Evolutionary conservation across 1,139 yeast genomes (phyloP), one percentile per base, ranked within the genome.

Genomic region (Debaryomyces udenii): DNA sequence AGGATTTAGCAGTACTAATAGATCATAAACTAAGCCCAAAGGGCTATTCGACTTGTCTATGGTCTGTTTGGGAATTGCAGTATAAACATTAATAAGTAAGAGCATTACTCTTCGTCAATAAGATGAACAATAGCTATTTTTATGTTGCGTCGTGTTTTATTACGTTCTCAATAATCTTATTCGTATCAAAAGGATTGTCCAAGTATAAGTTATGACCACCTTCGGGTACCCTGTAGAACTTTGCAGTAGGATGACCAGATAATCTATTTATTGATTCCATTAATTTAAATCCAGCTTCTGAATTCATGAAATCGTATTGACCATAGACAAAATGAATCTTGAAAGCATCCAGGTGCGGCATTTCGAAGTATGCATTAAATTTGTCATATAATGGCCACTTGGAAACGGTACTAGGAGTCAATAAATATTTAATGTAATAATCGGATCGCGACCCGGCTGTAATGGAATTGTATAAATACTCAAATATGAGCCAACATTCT

Each of bases 261-360:
- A 43, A 37, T 6, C 48, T 37, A 32, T 68, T 61, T 41, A 81
- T 59, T 28, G 61, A 50, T 20, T 69, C 53, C 2, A 66, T 70
- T 35, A 81, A 79, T 42, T 76, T 73, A 7, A 63, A 53, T 0
- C 96, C 96, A 0, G 94, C 93, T 37, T 75, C 78, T 2, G 77
- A 68, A 56, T 86, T 86, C 96, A 90, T 90, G 77, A 93, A 90
- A 58, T 90, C 97, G 49, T 72, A 79, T 50, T 85, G 82, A 0
- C 97, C 97, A 57, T 89, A 90, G 28, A 88, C 59, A 62, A 90
- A 72, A 51, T 79, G 59, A 1, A 78, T 56, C 20, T 78, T 70
- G 29, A 78, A 77, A 65, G 55, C 24, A 27, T 27, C 35, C 23
- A 10, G 31, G 27, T 10, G 46, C 46, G 37, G 46, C 32, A 13